These are phyloP conservation scores for Spathaspora girioi DNA, from an alignment of 805 yeast species.

Conservation along the genomic window DNA sequence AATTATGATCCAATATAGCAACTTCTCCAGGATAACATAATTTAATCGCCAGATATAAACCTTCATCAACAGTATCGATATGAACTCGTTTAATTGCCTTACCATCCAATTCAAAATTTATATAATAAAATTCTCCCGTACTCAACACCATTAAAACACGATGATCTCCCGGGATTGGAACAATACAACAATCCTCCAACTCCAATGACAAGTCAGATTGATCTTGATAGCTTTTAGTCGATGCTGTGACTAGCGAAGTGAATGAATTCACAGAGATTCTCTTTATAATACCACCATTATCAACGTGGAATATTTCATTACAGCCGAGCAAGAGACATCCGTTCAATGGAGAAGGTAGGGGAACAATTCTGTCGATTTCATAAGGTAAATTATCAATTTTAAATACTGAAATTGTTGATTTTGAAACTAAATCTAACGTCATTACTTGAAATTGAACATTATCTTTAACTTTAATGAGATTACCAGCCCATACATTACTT, in stretches of 20 bases:
- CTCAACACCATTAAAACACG: conserved; percentile 28
- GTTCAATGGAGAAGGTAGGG: conserved; percentile 61
- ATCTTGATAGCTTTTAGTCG: conserved; percentile 39
- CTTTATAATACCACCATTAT: conserved; percentile 66
- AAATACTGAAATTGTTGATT: conserved; percentile 63
- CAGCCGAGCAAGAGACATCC: conserved; percentile 72
- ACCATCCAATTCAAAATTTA: conserved; percentile 40
- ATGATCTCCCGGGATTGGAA: conserved; percentile 33
- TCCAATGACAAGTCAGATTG: conserved; percentile 47
- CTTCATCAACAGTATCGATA: conserved; percentile 27
- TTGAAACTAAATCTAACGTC: conserved; percentile 59
- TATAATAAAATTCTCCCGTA: conserved; percentile 30
- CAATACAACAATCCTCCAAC: conserved; percentile 49
- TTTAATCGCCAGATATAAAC: conserved; percentile 26
- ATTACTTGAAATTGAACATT: conserved; percentile 58
- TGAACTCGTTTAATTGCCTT: conserved; percentile 34
- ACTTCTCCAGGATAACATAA: conserved; percentile 39
- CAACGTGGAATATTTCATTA: conserved; percentile 75
- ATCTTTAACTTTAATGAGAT: conserved; percentile 57
- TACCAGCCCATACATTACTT: conserved; percentile 75
- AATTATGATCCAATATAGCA: conserved; percentile 37
- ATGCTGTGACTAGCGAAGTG: conserved; percentile 35
- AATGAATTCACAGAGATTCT: conserved; percentile 62
- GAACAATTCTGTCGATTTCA: conserved; percentile 62
- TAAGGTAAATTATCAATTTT: conserved; percentile 66